These are phyloP conservation scores for Phyllosticta citribraziliensis DNA, from an alignment of 2,329 filamentous ascomycete genomes.

Conservation along the genomic window DNA sequence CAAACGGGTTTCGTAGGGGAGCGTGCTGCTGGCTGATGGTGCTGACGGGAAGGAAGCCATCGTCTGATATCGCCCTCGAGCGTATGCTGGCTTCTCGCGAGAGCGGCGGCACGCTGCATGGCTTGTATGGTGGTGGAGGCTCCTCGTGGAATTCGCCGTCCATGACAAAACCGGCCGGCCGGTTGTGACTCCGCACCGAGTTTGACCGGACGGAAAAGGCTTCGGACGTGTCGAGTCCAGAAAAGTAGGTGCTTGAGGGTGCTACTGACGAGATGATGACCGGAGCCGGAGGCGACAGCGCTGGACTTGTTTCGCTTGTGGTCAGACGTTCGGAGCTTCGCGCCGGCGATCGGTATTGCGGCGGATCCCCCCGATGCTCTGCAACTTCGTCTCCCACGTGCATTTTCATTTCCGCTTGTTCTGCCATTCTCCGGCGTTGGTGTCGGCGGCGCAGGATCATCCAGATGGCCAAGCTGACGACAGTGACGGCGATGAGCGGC, in stretches of 20 bases:
- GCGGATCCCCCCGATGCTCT: background rate
- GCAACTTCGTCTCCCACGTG: background rate
- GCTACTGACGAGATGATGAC: conserved; percentile 8
- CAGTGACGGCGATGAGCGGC: background rate
- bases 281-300: background rate
- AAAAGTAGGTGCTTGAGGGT: conserved; percentile 6
- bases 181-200: background rate
- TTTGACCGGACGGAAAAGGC: conserved; percentile 8
- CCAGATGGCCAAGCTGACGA: conserved; percentile 1
- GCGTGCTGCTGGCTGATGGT: background rate
- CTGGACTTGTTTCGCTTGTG: background rate
- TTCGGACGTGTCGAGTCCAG: conserved; percentile 9
- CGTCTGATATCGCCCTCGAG: background rate
- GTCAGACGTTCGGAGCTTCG: background rate
- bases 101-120: conserved; percentile 5
- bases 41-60: background rate
- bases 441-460: conserved; percentile 2
- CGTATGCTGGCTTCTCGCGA: conserved; percentile 7
- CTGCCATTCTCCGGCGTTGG: background rate
- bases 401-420: conserved; percentile 6
- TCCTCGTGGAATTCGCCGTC: conserved; percentile 10
- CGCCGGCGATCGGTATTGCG: background rate
- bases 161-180: conserved; percentile 5
- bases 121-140: conserved; percentile 8
- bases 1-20: conserved; percentile 2